Conservation (phyloP, 768 basidiomycete species). For the Tephrocybe sp. region DNA sequence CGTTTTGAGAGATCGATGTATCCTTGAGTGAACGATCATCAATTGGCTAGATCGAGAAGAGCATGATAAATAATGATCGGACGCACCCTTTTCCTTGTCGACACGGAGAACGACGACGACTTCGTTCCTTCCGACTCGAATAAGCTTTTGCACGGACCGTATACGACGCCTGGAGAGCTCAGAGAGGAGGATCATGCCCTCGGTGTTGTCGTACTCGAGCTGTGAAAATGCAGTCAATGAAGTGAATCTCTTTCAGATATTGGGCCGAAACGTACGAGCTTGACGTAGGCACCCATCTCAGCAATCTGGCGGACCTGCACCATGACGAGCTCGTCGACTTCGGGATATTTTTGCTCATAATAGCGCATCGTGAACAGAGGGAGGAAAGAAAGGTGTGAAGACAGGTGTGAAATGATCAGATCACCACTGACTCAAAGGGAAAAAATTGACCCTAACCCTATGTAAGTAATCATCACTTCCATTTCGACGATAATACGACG, state of each 20-base stretch:
- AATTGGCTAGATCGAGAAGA: not conserved
- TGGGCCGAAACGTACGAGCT: slow-evolving; percentile 66
- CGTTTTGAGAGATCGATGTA: slow-evolving; percentile 99
- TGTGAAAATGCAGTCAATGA: slow-evolving; percentile 27
- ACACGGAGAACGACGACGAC: slow-evolving; percentile 97
- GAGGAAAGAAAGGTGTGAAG: not conserved
- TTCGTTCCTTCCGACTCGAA: slow-evolving; percentile 95
- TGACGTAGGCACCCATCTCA: slow-evolving; percentile 99
- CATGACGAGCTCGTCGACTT: slow-evolving; percentile 99
- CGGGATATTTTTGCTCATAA: slow-evolving; percentile 91
- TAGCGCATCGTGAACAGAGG: slow-evolving; percentile 64
- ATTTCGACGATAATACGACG: not conserved
- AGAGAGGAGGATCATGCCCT: slow-evolving; percentile 99
- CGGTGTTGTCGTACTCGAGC: slow-evolving; percentile 99
- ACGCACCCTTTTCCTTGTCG: slow-evolving; percentile 96
- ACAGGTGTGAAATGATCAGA: not conserved
- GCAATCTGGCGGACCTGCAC: slow-evolving; percentile 99
- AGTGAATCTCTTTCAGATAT: not conserved
- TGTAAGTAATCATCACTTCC: not conserved
- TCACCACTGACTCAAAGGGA: slow-evolving; percentile 9
- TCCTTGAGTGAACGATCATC: slow-evolving; percentile 44
- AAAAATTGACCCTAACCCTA: slow-evolving; percentile 18
- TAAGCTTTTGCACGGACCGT: slow-evolving; percentile 95
- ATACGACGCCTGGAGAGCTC: slow-evolving; percentile 97
- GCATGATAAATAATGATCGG: not conserved